Evolutionary conservation across 2,329 filamentous ascomycete genomes (phyloP).

Genomic region (Hymenotorrendiella dingleyae): DNA sequence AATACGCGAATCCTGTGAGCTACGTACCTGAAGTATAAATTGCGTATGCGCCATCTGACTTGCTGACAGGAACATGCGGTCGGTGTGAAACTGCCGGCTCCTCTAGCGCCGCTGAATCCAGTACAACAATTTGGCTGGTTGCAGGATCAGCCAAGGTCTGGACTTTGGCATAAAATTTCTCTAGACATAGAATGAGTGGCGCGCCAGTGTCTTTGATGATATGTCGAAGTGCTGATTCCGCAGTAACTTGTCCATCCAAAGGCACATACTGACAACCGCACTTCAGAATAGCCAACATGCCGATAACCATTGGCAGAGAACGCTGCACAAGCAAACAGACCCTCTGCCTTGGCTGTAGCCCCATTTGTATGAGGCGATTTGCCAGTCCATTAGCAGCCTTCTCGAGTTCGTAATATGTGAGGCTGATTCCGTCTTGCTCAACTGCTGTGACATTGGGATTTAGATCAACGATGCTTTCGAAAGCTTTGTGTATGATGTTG

Average conservation of each 20-base stretch:
- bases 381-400: constrained; percentile 38
- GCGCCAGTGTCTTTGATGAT: constrained; percentile 43
- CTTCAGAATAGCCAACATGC: constrained; percentile 50
- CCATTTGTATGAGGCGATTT: constrained; percentile 33
- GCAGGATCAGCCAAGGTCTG: constrained; percentile 7
- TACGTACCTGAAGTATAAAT: constrained; percentile 22
- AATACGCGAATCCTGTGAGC: constrained; percentile 25
- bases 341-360: constrained; percentile 39
- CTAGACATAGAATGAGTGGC: constrained; percentile 42
- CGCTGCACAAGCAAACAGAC: constrained; percentile 51
- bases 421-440: constrained; percentile 31
- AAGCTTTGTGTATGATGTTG: constrained; percentile 28
- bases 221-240: constrained; percentile 42
- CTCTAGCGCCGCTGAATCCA: constrained; percentile 7
- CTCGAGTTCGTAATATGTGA: constrained; percentile 43
- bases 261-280: constrained; percentile 55
- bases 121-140: constrained; percentile 8
- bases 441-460: constrained; percentile 36
- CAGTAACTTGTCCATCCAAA: constrained; percentile 49
- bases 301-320: constrained; percentile 51
- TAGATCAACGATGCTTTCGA: constrained; percentile 30
- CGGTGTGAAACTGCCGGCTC: not conserved
- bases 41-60: constrained; percentile 17
- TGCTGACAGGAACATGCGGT: constrained; percentile 9
- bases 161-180: constrained; percentile 29